Percentiles rank a stretch among this genome's conserved stretches.
Evolutionary conservation across 202 grass and related monocot genomes (phyloP).

Genomic region (Miscanthus sacchariflorus): DNA sequence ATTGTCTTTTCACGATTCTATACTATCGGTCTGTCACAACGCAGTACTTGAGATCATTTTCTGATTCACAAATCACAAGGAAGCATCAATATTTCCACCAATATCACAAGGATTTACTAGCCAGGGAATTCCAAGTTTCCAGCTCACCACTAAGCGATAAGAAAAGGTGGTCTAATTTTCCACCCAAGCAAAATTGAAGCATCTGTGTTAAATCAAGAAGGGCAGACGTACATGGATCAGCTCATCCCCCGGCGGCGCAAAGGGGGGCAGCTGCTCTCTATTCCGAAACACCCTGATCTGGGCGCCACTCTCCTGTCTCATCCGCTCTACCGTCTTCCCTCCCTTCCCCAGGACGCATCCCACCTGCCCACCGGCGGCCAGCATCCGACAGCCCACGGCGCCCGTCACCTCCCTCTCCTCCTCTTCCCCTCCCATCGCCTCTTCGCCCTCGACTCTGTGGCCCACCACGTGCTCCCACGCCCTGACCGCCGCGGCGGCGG

Average conservation of each 20-base stretch:
- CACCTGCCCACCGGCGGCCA: constrained; percentile 54
- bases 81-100: constrained; percentile 21
- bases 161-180: not conserved
- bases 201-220: not conserved
- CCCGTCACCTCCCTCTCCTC: constrained; percentile 58
- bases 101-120: constrained; percentile 6
- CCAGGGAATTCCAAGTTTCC: not conserved
- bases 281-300: constrained; percentile 87
- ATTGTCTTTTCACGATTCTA: not conserved
- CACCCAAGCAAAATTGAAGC: not conserved
- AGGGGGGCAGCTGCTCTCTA: constrained; percentile 66
- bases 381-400: constrained; percentile 62
- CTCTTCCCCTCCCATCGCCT: constrained; percentile 44
- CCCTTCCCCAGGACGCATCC: constrained; percentile 85
- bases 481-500: constrained; percentile 52
- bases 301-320: constrained; percentile 77
- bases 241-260: constrained; percentile 58
- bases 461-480: constrained; percentile 56
- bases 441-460: constrained; percentile 28
- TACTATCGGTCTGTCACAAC: constrained; percentile 4
- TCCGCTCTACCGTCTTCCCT: constrained; percentile 77
- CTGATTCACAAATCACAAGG: constrained; percentile 30
- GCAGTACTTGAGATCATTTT: not conserved
- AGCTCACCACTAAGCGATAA: not conserved
- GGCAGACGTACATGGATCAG: constrained; percentile 70